Base-by-base conservation (phyloP, 345 rosid genomes). In the Euphorbia tirucalli region DNA sequence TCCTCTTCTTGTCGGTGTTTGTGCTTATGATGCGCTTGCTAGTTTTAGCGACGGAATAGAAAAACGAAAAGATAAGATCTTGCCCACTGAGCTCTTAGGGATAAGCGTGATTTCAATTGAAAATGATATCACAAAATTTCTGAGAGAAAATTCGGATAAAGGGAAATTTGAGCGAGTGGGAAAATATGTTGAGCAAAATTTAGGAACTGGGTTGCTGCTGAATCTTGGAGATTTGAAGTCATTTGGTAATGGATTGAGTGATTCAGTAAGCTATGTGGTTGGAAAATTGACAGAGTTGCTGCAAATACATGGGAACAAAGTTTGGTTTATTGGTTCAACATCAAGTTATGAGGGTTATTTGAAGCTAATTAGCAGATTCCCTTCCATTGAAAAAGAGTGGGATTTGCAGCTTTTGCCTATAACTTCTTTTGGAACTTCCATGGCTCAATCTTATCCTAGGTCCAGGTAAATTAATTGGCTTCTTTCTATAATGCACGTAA, bases 361-460 rank as follows among this genome's bases (percentile, higher is more conserved):
- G 75, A 86, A 85, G 76, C 84, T 88, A 74, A 65, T 77, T 70
- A 77, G 18, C 14, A 87, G 79, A 79, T 93, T 84, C 76, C 90
- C 88, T 7, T 72, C 65, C 1, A 72, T 84, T 28, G 98, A 87
- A 76, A 87, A 88, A 54, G 90, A 93, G 27, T 93, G 96, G 98
- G 89, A 89, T 70, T 70, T 93, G 86, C 89, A 89, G 85, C 77
- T 90, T 70, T 82, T 93, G 75, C 93, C 88, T 27, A 87, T 93
- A 54, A 78, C 92, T 58, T 79, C 92, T 50, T 79, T 82, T 65
- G 81, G 71, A 52, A 66, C 73, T 69, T 71, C 85, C 16, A 61
- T 77, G 84, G 79, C 88, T 52, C 90, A 82, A 67, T 80, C 90
- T 13, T 76, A 69, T 65, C 89, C 87, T 39, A 87, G 78, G 71